Conservation (phyloP, 2,329 filamentous ascomycete species). For the Purpureocillium takamizusanense region DNA sequence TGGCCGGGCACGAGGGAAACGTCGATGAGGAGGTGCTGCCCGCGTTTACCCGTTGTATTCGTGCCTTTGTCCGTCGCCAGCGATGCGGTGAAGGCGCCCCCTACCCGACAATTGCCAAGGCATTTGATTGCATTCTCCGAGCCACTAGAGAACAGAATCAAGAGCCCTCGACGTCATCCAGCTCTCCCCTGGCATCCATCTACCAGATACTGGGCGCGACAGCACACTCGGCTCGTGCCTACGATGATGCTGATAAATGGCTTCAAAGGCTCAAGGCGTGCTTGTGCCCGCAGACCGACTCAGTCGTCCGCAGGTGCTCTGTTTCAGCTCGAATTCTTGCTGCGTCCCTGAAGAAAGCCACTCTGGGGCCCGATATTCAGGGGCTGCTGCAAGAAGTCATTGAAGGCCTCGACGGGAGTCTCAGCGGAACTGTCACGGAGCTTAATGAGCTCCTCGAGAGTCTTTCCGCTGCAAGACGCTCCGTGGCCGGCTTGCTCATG, state of each 20-base stretch:
- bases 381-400: slow-evolving; percentile 37
- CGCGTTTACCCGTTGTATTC: slow-evolving; percentile 54
- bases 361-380: slow-evolving; percentile 26
- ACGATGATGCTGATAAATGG: slow-evolving; percentile 47
- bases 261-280: slow-evolving; percentile 33
- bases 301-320: slow-evolving; percentile 40
- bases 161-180: slow-evolving; percentile 24
- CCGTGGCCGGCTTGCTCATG: slow-evolving; percentile 39
- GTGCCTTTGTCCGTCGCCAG: slow-evolving; percentile 49
- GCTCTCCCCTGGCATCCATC: slow-evolving; percentile 35
- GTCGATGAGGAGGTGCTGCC: slow-evolving; percentile 55
- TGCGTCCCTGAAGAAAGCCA: slow-evolving; percentile 38
- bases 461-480: slow-evolving; percentile 45
- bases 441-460: slow-evolving; percentile 52
- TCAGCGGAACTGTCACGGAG: slow-evolving; percentile 50
- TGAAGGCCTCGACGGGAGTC: slow-evolving; percentile 45
- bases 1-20: slow-evolving; percentile 51
- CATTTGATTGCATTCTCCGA: slow-evolving; percentile 21
- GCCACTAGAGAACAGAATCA: slow-evolving; percentile 24
- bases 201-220: slow-evolving; percentile 44
- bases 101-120: slow-evolving; percentile 22
- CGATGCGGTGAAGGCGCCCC: slow-evolving; percentile 26
- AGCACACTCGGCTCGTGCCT: slow-evolving; percentile 33
- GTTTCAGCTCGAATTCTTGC: slow-evolving; percentile 46
- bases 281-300: slow-evolving; percentile 29